A percentile compares a stretch with the other conserved stretches of the same genome.
phyloP scores from a whole-genome alignment of 495 filamentous ascomycete genomes.

The Astrothelium subdiscretum region DNA sequence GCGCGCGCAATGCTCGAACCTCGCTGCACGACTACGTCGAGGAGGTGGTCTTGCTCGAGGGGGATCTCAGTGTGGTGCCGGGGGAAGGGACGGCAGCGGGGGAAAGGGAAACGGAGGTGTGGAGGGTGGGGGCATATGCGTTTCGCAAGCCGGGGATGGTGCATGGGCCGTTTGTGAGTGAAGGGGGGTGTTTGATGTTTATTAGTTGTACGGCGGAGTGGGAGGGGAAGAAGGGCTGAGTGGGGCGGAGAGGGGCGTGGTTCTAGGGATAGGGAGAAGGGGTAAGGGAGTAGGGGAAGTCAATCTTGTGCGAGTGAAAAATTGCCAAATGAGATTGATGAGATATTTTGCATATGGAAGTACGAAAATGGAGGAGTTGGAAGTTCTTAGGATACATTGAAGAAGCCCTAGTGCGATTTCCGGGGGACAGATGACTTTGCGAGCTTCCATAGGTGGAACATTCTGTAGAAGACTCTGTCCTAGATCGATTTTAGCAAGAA shows the following conservation, averaged over 20 bases:
- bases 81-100: slow-evolving; percentile 1
- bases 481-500: slow-evolving; percentile 2
- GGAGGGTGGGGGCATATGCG: not conserved
- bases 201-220: not conserved
- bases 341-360: not conserved
- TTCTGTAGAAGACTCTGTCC: slow-evolving; percentile 5
- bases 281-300: not conserved
- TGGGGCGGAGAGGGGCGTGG: not conserved
- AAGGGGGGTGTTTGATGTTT: not conserved
- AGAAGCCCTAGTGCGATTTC: slow-evolving; percentile 6
- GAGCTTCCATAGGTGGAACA: slow-evolving; percentile 19
- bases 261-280: not conserved
- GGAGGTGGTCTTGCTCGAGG: slow-evolving; percentile 2
- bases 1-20: not conserved
- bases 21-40: slow-evolving; percentile 4
- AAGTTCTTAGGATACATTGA: not conserved
- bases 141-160: not conserved
- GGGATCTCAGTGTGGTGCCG: not conserved
- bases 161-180: not conserved
- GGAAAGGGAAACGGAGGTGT: not conserved
- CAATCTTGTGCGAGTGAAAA: not conserved
- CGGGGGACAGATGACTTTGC: not conserved
- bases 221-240: too few relatives aligned
- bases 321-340: not conserved
- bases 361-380: not conserved